These are phyloP conservation scores for Naematelia aurantialba DNA, from an alignment of 768 basidiomycete genomes.

Conservation along the genomic window DNA sequence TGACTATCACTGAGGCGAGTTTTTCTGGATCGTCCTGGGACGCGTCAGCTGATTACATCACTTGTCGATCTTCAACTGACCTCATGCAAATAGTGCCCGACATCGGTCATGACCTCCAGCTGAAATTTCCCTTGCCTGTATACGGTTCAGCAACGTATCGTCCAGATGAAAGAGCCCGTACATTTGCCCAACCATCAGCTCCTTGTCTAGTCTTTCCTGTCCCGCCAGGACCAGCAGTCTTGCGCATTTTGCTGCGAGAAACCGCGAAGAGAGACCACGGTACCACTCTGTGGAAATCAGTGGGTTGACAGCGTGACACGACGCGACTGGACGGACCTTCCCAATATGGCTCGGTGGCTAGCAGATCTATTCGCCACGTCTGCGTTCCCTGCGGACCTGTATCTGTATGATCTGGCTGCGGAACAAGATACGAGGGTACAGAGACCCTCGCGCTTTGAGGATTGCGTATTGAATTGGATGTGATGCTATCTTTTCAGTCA, in stretches of 20 bases:
- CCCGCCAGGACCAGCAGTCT: constrained; percentile 87
- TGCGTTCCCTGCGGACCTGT: constrained; percentile 51
- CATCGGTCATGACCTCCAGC: constrained; percentile 75
- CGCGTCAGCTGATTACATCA: neutral
- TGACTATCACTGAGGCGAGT: constrained; percentile 73
- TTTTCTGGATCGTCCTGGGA: constrained; percentile 76
- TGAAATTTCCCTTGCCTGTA: constrained; percentile 73
- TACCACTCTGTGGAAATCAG: constrained; percentile 77
- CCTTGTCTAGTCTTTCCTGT: constrained; percentile 83
- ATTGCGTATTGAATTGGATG: constrained; percentile 78
- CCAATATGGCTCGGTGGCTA: constrained; percentile 87
- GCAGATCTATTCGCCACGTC: constrained; percentile 78
- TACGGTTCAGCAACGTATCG: neutral
- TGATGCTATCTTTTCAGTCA: constrained; percentile 57
- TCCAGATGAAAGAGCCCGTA: constrained; percentile 54
- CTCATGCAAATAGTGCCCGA: constrained; percentile 94
- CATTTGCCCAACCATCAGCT: constrained; percentile 96
- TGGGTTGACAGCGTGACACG: neutral
- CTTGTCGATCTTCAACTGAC: constrained; percentile 53
- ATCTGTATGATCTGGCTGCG: constrained; percentile 42
- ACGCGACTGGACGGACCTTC: constrained; percentile 55
- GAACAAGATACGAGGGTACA: constrained; percentile 71
- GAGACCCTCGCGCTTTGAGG: constrained; percentile 78
- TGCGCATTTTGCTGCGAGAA: constrained; percentile 72
- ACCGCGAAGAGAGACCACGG: constrained; percentile 69